Evolutionary conservation across 371 early-diverging fungal species (phyloP).

Genomic region (Mortierella sp.): DNA sequence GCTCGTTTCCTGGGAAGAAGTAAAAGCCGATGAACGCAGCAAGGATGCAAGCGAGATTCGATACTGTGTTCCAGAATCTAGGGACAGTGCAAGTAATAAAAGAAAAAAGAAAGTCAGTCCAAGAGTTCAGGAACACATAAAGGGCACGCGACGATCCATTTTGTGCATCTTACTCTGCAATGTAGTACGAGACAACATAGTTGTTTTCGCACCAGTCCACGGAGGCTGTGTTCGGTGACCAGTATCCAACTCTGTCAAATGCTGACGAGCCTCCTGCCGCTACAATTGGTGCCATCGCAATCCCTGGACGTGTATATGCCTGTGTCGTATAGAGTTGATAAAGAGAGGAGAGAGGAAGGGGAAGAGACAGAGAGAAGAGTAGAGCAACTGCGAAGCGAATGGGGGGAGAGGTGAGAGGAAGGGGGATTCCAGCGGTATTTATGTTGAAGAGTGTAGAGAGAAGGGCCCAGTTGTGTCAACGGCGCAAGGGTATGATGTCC

Average conservation of each 20-base stretch:
- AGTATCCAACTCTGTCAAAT: constrained; percentile 45
- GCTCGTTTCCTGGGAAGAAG: constrained; percentile 17
- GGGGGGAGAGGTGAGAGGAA: too few species aligned
- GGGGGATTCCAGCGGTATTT: too few species aligned
- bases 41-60: constrained; percentile 18
- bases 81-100: not conserved
- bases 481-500: too few species aligned
- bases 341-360: too few species aligned
- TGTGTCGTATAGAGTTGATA: too few species aligned
- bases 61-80: constrained; percentile 47
- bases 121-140: not conserved
- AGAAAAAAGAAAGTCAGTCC: not conserved
- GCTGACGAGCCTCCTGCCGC: constrained; percentile 28
- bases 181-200: constrained; percentile 64
- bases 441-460: too few species aligned
- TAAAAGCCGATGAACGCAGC: constrained; percentile 20
- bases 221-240: constrained; percentile 52
- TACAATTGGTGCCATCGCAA: constrained; percentile 15
- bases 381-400: too few species aligned
- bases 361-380: too few species aligned
- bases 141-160: not conserved
- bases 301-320: not conserved
- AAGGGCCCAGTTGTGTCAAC: too few species aligned
- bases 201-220: constrained; percentile 74
- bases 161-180: constrained; percentile 68